Evolutionary conservation across 1,139 yeast species (phyloP), one percentile per base, ranked within the genome.

Genomic region (Ogataea hybrid): DNA sequence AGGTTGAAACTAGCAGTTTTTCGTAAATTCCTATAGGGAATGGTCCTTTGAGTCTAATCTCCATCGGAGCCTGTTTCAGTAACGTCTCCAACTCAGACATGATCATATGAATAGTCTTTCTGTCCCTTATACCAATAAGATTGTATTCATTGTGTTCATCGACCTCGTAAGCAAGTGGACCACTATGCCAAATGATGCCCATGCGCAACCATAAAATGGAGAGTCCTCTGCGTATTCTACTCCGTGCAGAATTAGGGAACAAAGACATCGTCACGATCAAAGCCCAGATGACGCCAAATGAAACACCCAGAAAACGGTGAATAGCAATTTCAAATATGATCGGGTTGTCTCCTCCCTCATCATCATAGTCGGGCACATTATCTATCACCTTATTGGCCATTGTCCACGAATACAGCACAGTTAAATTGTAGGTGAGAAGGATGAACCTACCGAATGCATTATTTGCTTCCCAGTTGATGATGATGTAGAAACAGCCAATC

Each of bases 151-250:
- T 63, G 9, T 52, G 52, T 21, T 49, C 49, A 6, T 44, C 64
- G 25, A 37, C 41, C 27, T 49, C 43, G 30, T 49, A 53, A 11
- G 55, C 57, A 35, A 77, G 53, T 0, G 81, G 79, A 46, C 80
- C 85, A 20, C 80, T 69, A 52, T 81, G 82, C 95, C 95, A 86
- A n/a, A 81, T 73, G 22, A 86, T 71, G 0, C 95, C 96, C 71
- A 87, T 71, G 40, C 89, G 67, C 33, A 87, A 65, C 95, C 95
- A 87, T 22, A 85, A 67, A 1, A 81, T 66, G 0, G 88, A 75
- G 21, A 86, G 61, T 0, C 87, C 87, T 25, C 71, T 70, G 49
- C 84, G 79, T 43, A 86, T 65, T 41, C 89, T 67, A 10, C 79
- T 68, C 36, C 95, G 68, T 0, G 95, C 95, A 56, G 87, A 79